Evolutionary conservation across 257 asterid genomes (phyloP), one percentile per base, ranked within the genome.

Genomic region (Nicotiana noctiflora): DNA sequence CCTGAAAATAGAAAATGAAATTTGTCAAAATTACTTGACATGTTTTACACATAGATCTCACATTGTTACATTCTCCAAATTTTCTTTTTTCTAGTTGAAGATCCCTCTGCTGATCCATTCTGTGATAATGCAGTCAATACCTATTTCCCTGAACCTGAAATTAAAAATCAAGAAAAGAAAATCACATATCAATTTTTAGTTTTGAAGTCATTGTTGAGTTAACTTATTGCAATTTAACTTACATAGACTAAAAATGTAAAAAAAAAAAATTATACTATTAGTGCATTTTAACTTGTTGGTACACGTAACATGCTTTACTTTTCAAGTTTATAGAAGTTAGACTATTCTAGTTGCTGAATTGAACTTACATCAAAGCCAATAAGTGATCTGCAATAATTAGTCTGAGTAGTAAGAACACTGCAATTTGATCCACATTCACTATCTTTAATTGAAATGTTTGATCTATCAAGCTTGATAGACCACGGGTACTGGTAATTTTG

Each of bases 401-500:
- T 79, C 82, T 90, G 86, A 18, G 97, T 63, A n/a, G 82, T 95
- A 44, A 91, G 80, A 66, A 92, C 92, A 6, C 98, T 92, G 77
- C 90, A 91, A 10, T 87, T 91, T 10, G 98, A 95, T 66, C 97
- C 99, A 80, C 96, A 92, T 78, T 95, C 99, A 77, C 98, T 95
- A 6, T 92, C 96, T 84, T 88, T 91, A 1, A 95, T 90, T 2
- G 98, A 96, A 32, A 90, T 89, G 0, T 89, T 82, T 4, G 98
- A 94, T 65, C 86, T 86, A 62, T 96, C 97, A 21, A 96, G 98
- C 92, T 92, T 96, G 68, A 96, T 83, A 0, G 98, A 90, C 98
- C 98, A 92, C 1, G 98, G 99, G 49, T 90, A 90, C 51, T 90
- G 97, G 76, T 88, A 89, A 21, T 81, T 86, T 81, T 90, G 96